phyloP scores from a whole-genome alignment of 1,284 basidiomycete species.

The Melampsora larici-populina region DNA sequence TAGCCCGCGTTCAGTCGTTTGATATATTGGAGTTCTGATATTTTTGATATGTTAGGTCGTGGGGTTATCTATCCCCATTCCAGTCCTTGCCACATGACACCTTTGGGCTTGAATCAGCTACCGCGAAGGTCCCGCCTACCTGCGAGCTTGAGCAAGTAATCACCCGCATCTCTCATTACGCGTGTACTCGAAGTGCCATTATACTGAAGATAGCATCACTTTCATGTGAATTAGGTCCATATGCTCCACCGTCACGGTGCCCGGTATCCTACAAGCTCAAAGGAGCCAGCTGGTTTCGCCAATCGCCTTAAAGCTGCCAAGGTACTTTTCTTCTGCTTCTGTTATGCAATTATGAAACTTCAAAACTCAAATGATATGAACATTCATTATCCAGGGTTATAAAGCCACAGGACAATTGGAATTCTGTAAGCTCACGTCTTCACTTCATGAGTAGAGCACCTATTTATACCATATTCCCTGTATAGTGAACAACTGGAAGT shows the following conservation, averaged over 20 bases:
- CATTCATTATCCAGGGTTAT: slow-evolving; percentile 13
- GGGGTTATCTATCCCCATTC: slow-evolving; percentile 43
- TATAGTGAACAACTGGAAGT: slow-evolving; percentile 39
- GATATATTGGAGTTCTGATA: not conserved
- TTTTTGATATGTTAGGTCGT: slow-evolving; percentile 9
- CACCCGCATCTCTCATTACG: not conserved
- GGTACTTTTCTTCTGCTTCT: not conserved
- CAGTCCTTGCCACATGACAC: slow-evolving; percentile 32
- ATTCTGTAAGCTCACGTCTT: slow-evolving; percentile 33
- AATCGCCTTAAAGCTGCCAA: slow-evolving; percentile 30
- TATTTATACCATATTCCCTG: not conserved
- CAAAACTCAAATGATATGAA: not conserved
- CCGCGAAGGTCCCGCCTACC: slow-evolving; percentile 28
- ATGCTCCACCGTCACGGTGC: slow-evolving; percentile 42
- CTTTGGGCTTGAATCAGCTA: slow-evolving; percentile 38
- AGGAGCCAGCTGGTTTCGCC: slow-evolving; percentile 38
- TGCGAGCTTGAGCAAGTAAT: slow-evolving; percentile 38
- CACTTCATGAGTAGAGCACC: not conserved
- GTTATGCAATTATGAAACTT: not conserved
- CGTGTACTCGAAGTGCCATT: not conserved
- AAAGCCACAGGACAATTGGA: slow-evolving; percentile 31
- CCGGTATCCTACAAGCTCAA: slow-evolving; percentile 39
- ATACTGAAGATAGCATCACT: not conserved
- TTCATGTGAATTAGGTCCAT: slow-evolving; percentile 19
- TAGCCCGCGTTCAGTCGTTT: not conserved